phyloP scores from a whole-genome alignment of 163 green algal species.

The Volvox carteri region DNA sequence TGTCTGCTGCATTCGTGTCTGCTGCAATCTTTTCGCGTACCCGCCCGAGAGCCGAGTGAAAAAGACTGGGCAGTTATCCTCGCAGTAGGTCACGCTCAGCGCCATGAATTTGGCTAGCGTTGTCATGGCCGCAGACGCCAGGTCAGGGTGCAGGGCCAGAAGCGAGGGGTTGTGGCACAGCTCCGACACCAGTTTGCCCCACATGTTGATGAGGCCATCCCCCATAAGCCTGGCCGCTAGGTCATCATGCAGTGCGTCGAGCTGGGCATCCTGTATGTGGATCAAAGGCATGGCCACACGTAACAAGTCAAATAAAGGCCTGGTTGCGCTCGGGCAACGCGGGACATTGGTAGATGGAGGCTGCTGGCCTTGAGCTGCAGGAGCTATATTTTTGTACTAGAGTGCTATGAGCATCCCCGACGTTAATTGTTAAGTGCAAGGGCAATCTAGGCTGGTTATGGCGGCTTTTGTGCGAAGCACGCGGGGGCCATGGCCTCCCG shows the following conservation, averaged over 20 bases:
- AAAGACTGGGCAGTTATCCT: slow-evolving; percentile 83
- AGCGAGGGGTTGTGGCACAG: slow-evolving; percentile 63
- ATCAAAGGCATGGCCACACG: neutral
- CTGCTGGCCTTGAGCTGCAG: no score
- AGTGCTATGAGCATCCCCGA: no score
- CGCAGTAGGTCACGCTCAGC: slow-evolving; percentile 88
- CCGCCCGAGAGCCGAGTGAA: slow-evolving; percentile 85
- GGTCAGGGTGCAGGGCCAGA: slow-evolving; percentile 46
- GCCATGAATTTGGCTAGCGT: slow-evolving; percentile 94
- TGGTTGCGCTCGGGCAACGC: no score
- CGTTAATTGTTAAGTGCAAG: no score
- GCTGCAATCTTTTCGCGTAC: no score
- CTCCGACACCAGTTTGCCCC: slow-evolving; percentile 53
- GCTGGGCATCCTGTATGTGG: slow-evolving; percentile 73
- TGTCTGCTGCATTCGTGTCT: no score
- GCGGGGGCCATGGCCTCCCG: no score
- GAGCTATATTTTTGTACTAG: no score
- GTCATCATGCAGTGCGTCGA: slow-evolving; percentile 86
- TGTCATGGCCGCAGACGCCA: slow-evolving; percentile 83
- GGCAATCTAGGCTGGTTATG: no score
- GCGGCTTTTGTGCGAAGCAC: no score
- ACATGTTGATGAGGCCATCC: slow-evolving; percentile 66
- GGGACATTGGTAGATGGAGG: no score
- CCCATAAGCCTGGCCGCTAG: slow-evolving; percentile 84
- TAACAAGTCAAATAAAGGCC: neutral